A percentile compares a stretch with the other conserved stretches of the same genome.
Conservation (phyloP, 345 rosid genomes). For the Gossypium mustelinum region DNA sequence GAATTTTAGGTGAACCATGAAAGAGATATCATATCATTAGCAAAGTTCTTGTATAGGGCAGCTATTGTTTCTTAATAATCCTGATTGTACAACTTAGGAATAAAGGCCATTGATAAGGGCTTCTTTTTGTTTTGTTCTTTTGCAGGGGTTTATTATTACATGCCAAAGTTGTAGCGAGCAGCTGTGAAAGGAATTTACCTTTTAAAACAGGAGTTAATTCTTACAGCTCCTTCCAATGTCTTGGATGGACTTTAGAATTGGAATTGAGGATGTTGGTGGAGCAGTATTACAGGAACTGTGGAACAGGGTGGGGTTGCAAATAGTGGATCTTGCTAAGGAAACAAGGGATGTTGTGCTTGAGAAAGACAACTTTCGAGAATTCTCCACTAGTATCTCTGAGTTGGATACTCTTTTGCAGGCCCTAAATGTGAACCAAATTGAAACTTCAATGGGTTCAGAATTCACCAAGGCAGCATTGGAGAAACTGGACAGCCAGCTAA, state of each 20-base stretch:
- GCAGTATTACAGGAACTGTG: constrained; percentile 37
- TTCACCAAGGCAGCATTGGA: constrained; percentile 23
- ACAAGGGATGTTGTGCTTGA: constrained; percentile 34
- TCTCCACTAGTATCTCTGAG: constrained; percentile 30
- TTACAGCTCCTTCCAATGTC: neutral
- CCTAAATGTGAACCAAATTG: constrained; percentile 30
- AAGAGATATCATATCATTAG: neutral
- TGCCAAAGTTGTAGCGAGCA: neutral
- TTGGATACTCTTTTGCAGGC: constrained; percentile 26
- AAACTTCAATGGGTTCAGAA: constrained; percentile 32
- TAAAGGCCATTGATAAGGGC: neutral
- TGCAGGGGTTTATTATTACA: neutral
- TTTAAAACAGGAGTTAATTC: neutral
- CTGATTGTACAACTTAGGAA: neutral
- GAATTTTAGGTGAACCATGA: neutral
- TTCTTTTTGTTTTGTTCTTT: neutral
- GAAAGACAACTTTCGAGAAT: constrained; percentile 32
- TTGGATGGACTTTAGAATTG: constrained; percentile 17
- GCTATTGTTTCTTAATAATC: neutral
- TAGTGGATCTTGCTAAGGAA: constrained; percentile 27
- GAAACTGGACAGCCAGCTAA: constrained; percentile 31
- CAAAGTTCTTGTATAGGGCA: neutral
- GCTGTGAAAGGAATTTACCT: neutral
- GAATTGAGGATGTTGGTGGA: constrained; percentile 28
- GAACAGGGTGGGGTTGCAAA: constrained; percentile 33